Percentiles rank a stretch among this genome's conserved stretches.
phyloP scores from a whole-genome alignment of 2,329 filamentous ascomycete genomes.

The Myriosclerotinia duriaeana region DNA sequence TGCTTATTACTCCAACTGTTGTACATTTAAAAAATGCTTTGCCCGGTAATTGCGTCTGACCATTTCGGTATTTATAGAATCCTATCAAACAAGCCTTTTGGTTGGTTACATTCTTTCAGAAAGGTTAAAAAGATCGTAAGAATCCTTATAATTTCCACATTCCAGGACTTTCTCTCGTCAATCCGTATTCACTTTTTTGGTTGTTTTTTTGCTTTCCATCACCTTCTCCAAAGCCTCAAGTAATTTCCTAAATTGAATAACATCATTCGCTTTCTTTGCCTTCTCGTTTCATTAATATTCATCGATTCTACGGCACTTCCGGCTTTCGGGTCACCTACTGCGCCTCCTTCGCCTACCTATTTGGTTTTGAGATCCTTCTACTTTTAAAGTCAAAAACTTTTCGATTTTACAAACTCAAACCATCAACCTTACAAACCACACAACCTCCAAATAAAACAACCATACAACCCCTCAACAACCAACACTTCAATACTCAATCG shows the following conservation, averaged over 20 bases:
- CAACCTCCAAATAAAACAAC: background rate
- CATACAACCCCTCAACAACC: background rate
- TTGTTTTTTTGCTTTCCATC: background rate
- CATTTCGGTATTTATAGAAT: constrained; percentile 17
- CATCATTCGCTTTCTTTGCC: background rate
- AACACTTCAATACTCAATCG: background rate
- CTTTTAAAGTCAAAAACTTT: constrained; percentile 1
- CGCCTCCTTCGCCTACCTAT: background rate
- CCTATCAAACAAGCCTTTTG: background rate
- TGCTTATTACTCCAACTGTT: constrained; percentile 15
- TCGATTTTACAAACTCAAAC: constrained; percentile 1
- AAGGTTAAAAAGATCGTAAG: background rate
- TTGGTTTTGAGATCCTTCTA: background rate
- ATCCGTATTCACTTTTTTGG: constrained; percentile 6
- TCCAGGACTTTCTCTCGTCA: background rate
- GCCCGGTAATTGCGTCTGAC: constrained; percentile 13
- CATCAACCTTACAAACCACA: background rate
- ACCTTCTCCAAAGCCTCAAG: background rate
- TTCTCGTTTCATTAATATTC: background rate
- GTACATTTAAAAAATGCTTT: background rate
- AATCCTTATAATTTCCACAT: constrained; percentile 20
- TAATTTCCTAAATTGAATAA: background rate
- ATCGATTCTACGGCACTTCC: background rate
- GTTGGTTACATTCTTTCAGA: too few relatives aligned
- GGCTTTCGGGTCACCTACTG: background rate